A percentile compares a stretch with the other conserved stretches of the same genome.
phyloP scores from a whole-genome alignment of 169 alveolate genomes.

The Plasmodium falciparum region DNA sequence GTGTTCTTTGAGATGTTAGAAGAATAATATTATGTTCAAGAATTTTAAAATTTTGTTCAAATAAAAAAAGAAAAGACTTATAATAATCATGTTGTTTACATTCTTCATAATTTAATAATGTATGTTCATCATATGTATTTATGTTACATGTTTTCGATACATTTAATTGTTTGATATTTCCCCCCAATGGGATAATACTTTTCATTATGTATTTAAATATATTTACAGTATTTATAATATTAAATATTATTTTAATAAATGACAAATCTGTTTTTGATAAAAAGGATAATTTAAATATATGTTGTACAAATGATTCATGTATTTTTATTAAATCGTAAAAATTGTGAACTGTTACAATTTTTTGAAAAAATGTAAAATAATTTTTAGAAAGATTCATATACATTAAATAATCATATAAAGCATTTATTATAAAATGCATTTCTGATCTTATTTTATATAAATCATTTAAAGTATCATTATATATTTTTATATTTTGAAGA shows the following conservation, averaged over 20 bases:
- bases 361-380: slow-evolving; percentile 43
- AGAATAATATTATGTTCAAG: slow-evolving; percentile 21
- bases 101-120: too few species aligned
- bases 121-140: too few species aligned
- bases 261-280: slow-evolving; percentile 9
- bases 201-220: slow-evolving; percentile 17
- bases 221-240: slow-evolving; percentile 18
- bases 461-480: slow-evolving; percentile 28
- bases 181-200: background rate
- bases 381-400: slow-evolving; percentile 29
- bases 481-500: slow-evolving; percentile 16
- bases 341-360: background rate
- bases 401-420: slow-evolving; percentile 26
- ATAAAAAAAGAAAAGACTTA: background rate
- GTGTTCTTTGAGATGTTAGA: slow-evolving; percentile 26
- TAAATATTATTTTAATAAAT: slow-evolving; percentile 6
- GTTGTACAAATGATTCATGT: slow-evolving; percentile 20
- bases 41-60: slow-evolving; percentile 10
- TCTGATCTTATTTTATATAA: slow-evolving; percentile 44
- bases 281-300: slow-evolving; percentile 26
- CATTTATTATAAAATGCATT: slow-evolving; percentile 20
- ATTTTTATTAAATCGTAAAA: slow-evolving; percentile 13
- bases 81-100: too few species aligned
- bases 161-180: background rate
- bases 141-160: too few species aligned